A percentile compares a stretch with the other conserved stretches of the same genome.
phyloP scores from a whole-genome alignment of 78 protist species.

The Diacronema lutheri region DNA sequence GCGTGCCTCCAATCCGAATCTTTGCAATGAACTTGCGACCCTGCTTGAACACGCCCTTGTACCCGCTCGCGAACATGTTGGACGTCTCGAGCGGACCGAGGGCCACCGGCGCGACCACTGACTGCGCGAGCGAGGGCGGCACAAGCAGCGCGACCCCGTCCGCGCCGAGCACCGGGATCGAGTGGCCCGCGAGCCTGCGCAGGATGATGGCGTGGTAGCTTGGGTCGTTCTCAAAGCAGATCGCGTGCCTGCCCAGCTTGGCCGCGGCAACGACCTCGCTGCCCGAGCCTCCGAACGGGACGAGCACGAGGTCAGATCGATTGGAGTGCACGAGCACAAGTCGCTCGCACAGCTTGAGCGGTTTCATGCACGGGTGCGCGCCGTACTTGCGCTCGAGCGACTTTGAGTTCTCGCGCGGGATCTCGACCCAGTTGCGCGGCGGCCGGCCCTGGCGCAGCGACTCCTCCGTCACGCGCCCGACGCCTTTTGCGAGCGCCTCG shows the following conservation, averaged over 20 bases:
- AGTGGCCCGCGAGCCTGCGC: not conserved
- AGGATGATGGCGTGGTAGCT: not conserved
- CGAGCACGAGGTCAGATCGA: not conserved
- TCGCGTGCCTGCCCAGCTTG: not conserved
- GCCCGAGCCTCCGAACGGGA: constrained; percentile 2
- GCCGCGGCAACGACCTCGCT: not conserved
- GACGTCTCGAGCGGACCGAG: too few species aligned
- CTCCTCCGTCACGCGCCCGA: constrained; percentile 1
- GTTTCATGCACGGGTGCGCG: constrained; percentile 14
- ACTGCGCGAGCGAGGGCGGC: too few species aligned
- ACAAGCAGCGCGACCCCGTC: too few species aligned
- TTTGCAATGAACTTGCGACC: too few species aligned
- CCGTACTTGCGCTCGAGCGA: not conserved
- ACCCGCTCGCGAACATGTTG: too few species aligned
- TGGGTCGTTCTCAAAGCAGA: not conserved
- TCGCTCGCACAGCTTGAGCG: not conserved
- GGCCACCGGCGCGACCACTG: too few species aligned
- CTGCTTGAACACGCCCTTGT: too few species aligned
- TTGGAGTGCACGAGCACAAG: not conserved
- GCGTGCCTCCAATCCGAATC: too few species aligned
- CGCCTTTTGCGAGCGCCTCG: constrained; percentile 15
- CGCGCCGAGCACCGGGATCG: too few species aligned
- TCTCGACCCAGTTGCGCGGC: not conserved
- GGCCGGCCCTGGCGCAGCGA: constrained; percentile 1
- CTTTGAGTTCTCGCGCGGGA: constrained; percentile 14